Evolutionary conservation across 2,329 filamentous ascomycete species (phyloP), one percentile per base, ranked within the genome.

Genomic region (Knufia fluminis): DNA sequence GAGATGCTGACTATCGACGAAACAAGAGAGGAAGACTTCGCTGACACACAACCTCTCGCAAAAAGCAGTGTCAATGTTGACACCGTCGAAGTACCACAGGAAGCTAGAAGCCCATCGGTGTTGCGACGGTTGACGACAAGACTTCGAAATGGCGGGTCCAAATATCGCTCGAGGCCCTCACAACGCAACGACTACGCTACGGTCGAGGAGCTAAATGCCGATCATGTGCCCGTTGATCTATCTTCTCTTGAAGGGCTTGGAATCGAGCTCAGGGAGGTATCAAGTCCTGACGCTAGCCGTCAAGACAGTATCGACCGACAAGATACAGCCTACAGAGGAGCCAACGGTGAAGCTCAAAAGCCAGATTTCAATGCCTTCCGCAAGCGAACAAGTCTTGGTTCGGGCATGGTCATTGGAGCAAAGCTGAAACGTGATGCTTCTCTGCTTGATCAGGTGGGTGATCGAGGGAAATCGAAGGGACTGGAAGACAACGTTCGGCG

Each of bases 331-430:
- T 59, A 57, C 46, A 19, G 22, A 14, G 46, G 36, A n/a, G 46
- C 23, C 8, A 22, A 9, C 3, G 40, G 17, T 32, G 20, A 22
- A n/a, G 17, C 33, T 31, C 28, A 35, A 16, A 36, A 23, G 2
- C 54, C 56, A 1, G 52, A 52, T 33, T 57, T 58, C 24, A 52
- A 52, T 26, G 44, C 45, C 3, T 57, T 57, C 26, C 45, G 54
- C 12, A 57, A 58, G 39, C 53, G 49, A 19, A 32, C 46, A 4
- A 53, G 52, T 8, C 40, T 60, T 6, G 58, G 58, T 2, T 51
- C 57, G 16, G 58, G 58, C 10, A 59, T 60, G 58, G 45, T 50
- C 9, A 52, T 59, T 20, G 57, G 56, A 2, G 57, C 56, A 4
- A 50, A 59, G 39, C 50, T 60, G 14, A 38, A 48, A 39, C 56